Evolutionary conservation across 2,329 filamentous ascomycete genomes (phyloP).

Genomic region (Aspergillus fructus): DNA sequence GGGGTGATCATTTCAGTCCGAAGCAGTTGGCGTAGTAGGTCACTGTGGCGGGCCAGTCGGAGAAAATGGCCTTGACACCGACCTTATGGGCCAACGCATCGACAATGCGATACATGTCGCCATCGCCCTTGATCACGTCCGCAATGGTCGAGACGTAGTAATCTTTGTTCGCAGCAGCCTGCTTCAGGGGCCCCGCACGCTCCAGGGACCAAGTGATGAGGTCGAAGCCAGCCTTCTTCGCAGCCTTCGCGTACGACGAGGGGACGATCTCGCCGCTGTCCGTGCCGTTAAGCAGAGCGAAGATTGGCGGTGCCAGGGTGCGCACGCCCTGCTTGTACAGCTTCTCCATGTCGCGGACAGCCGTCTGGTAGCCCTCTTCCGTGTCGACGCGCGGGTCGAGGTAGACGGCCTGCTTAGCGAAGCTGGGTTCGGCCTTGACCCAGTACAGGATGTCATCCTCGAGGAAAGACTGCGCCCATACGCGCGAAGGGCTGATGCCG

Average conservation of each 20-base stretch:
- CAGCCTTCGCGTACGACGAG: slow-evolving; percentile 18
- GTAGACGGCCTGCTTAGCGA: slow-evolving; percentile 20
- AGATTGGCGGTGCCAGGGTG: slow-evolving; percentile 20
- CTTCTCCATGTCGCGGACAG: slow-evolving; percentile 13
- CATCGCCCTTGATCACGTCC: slow-evolving; percentile 13
- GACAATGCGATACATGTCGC: slow-evolving; percentile 22
- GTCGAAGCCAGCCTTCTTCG: slow-evolving; percentile 16
- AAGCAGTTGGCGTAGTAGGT: slow-evolving; percentile 22
- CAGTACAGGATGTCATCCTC: slow-evolving; percentile 21
- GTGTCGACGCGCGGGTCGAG: slow-evolving; percentile 21
- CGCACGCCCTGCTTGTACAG: slow-evolving; percentile 16
- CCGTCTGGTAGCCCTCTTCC: slow-evolving; percentile 10
- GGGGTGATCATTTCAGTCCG: slow-evolving; percentile 11
- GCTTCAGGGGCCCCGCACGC: slow-evolving; percentile 18
- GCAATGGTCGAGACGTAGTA: slow-evolving; percentile 19
- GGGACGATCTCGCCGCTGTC: slow-evolving; percentile 18
- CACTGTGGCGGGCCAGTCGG: slow-evolving; percentile 22
- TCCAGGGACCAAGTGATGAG: slow-evolving; percentile 22
- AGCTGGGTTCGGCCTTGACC: slow-evolving; percentile 18
- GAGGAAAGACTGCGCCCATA: slow-evolving; percentile 23
- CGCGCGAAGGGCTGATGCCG: slow-evolving; percentile 17
- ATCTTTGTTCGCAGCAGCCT: slow-evolving; percentile 13
- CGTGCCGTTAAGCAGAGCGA: slow-evolving; percentile 18
- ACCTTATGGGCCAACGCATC: slow-evolving; percentile 21
- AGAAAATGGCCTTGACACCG: slow-evolving; percentile 19